phyloP scores from a whole-genome alignment of 257 asterid species.

The Gardenia jasminoides region DNA sequence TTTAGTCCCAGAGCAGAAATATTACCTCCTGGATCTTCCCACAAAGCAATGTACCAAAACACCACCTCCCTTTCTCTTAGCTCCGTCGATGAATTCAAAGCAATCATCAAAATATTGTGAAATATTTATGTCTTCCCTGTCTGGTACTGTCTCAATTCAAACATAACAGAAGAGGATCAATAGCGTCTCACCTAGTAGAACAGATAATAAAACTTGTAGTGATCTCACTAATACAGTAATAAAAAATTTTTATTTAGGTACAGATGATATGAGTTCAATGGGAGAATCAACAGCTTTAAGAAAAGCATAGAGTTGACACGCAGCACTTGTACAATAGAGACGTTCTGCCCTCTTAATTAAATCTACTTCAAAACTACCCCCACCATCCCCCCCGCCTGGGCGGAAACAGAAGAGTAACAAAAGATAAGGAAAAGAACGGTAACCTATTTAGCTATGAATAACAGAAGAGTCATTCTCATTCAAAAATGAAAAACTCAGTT shows the following conservation, averaged over 20 bases:
- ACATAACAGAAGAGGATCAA: slow-evolving; percentile 8
- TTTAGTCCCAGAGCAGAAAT: slow-evolving; percentile 1
- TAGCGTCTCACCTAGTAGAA: not conserved
- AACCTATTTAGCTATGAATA: not conserved
- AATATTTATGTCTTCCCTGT: slow-evolving; percentile 49
- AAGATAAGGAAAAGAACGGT: no score
- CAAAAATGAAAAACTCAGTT: not conserved
- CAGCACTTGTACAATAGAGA: not conserved
- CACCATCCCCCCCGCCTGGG: no score
- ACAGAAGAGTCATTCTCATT: not conserved
- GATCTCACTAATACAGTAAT: not conserved
- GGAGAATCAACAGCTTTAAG: not conserved
- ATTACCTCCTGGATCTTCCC: slow-evolving; percentile 89
- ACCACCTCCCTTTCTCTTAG: slow-evolving; percentile 60
- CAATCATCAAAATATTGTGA: slow-evolving; percentile 66
- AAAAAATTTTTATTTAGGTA: not conserved
- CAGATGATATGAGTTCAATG: not conserved
- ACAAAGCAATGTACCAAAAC: slow-evolving; percentile 82
- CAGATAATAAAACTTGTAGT: not conserved
- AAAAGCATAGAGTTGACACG: not conserved
- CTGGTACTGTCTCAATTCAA: slow-evolving; percentile 56
- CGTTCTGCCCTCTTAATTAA: not conserved
- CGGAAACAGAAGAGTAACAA: no score
- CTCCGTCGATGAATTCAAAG: slow-evolving; percentile 76
- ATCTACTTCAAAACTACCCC: not conserved